Evolutionary conservation across 129 eudicot species (phyloP), one percentile per base, ranked within the genome.

Genomic region (Mikania micrantha): DNA sequence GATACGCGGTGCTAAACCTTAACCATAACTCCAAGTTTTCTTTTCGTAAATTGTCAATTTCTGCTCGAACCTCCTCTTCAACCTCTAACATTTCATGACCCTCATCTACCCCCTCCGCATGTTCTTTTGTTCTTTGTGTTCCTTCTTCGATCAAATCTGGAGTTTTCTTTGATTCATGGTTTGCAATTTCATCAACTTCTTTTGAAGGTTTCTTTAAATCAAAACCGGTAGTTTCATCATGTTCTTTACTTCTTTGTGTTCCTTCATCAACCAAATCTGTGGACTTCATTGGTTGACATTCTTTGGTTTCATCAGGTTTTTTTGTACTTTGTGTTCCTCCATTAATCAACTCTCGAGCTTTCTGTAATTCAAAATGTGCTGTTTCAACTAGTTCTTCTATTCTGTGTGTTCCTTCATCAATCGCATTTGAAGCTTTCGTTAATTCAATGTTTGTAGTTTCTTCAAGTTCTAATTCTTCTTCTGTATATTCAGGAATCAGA

Each of bases 21-120:
- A 86, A 60, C 97, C 95, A 84, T 49, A 84, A 76, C 42, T 84
- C 88, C 64, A 84, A 61, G 76, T 87, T 90, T 47, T 83, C 87
- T 72, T 90, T 91, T 9, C 86, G 67, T 47, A 90, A 39, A 19
- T 75, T 88, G 34, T 90, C 84, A 40, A 90, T 81, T 40, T 90
- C 86, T 59, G 54, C 77, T 0, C 91, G 83, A 21, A 84, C 78
- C 61, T 83, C 86, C 27, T 79, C 77, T 36, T 73, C 77, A 1
- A 73, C 13, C 17, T 73, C 77, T 62, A 25, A 7, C 64, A 12
- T 2, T 56, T 59, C 71, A n/a, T 12, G n/a, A 15, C 19, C 58
- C 38, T 47, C 56, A 4, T 56, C 20, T 15, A 22, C 19, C 8
- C 36, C 4, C 40, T 57, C 48, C 0, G 5, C 57, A 10, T 3